These are phyloP conservation scores for Hericium erinaceus DNA, from an alignment of 768 basidiomycete genomes.

Conservation along the genomic window DNA sequence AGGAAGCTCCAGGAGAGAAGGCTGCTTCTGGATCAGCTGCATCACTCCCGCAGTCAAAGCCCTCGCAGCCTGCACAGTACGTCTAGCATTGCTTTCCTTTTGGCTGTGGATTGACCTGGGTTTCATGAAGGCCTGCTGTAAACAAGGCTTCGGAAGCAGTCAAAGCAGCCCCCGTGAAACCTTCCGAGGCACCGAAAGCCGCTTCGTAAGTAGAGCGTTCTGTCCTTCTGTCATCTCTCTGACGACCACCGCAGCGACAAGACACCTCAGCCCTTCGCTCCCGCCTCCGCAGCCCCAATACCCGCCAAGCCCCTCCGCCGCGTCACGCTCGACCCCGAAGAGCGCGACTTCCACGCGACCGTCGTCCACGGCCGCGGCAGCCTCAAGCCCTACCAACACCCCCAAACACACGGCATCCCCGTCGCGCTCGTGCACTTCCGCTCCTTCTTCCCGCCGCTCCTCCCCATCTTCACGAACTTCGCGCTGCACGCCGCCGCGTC, in stretches of 20 bases:
- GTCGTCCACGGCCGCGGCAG: constrained; percentile 55
- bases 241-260: no score
- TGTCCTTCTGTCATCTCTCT: no score
- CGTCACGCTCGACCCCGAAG: constrained; percentile 15
- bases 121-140: background rate
- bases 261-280: background rate
- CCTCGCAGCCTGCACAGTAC: background rate
- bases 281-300: background rate
- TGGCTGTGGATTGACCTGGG: background rate
- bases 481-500: constrained; percentile 77
- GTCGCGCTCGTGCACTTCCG: constrained; percentile 80
- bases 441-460: constrained; percentile 54
- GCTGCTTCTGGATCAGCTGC: background rate
- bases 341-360: constrained; percentile 38
- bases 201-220: background rate
- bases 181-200: background rate
- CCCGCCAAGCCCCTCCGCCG: constrained; percentile 2
- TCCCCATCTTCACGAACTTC: constrained; percentile 80
- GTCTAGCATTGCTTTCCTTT: background rate
- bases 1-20: background rate
- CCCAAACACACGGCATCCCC: constrained; percentile 59
- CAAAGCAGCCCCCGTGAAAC: background rate
- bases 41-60: background rate
- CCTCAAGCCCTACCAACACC: constrained; percentile 45
- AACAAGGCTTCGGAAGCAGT: background rate